These are phyloP conservation scores for Cutaneotrichosporon sp. DNA, from an alignment of 1,284 basidiomycete species.

Conservation along the genomic window DNA sequence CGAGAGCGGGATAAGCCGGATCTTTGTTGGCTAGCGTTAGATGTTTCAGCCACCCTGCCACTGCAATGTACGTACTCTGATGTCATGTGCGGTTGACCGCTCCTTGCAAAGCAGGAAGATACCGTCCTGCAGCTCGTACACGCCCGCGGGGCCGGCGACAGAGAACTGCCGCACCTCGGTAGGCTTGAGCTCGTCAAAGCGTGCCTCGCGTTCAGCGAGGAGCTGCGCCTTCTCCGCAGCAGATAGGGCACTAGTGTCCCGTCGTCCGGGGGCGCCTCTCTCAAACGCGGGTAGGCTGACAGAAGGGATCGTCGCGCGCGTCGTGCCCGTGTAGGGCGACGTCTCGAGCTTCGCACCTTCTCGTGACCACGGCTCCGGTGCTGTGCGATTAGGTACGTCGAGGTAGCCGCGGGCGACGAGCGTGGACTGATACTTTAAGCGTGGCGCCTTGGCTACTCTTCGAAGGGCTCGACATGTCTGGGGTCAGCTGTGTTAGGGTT, in stretches of 20 bases:
- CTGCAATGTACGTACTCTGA: not conserved
- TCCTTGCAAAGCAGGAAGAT: conserved; percentile 49
- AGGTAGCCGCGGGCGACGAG: conserved; percentile 14
- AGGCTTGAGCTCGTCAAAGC: conserved; percentile 38
- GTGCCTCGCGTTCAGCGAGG: conserved; percentile 33
- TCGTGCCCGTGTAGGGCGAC: conserved; percentile 29
- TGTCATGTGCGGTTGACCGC: not conserved
- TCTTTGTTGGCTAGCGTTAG: conserved; percentile 32
- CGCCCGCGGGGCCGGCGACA: conserved; percentile 42
- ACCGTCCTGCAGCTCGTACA: conserved; percentile 53
- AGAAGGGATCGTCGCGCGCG: conserved; percentile 21
- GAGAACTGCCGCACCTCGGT: conserved; percentile 27
- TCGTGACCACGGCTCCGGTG: too few relatives aligned
- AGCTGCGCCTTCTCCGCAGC: conserved; percentile 32
- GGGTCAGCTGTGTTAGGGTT: not conserved
- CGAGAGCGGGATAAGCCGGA: conserved; percentile 48
- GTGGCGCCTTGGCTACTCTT: conserved; percentile 5
- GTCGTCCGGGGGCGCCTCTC: conserved; percentile 16
- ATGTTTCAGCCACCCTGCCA: not conserved
- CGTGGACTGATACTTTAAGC: conserved; percentile 8
- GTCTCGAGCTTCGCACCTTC: conserved; percentile 1
- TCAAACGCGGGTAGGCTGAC: conserved; percentile 30
- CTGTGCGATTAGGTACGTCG: conserved; percentile 11
- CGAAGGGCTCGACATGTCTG: conserved; percentile 16
- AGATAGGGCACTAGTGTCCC: conserved; percentile 21